These are phyloP conservation scores for Agrostemma githago DNA, from an alignment of 148 eudicot species.

Conservation along the genomic window DNA sequence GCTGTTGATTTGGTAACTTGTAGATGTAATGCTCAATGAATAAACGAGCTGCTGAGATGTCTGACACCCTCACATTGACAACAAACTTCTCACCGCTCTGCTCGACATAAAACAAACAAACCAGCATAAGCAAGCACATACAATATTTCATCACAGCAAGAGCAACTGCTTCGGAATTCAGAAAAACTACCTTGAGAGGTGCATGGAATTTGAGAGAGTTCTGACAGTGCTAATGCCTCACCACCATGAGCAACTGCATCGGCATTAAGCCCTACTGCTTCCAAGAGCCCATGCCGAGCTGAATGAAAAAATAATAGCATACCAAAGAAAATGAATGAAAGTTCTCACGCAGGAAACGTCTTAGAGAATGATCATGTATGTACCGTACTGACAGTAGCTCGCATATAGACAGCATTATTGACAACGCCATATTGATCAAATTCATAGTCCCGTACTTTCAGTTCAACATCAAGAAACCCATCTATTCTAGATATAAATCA, in stretches of 20 bases:
- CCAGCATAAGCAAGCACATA: slow-evolving; percentile 12
- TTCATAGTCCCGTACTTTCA: slow-evolving; percentile 81
- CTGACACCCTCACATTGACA: slow-evolving; percentile 64
- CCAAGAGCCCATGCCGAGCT: slow-evolving; percentile 78
- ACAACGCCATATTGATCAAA: slow-evolving; percentile 96
- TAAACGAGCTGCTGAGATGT: slow-evolving; percentile 68
- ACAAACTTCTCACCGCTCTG: slow-evolving; percentile 87
- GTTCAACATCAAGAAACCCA: slow-evolving; percentile 53
- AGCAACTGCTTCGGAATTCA: neutral
- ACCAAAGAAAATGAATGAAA: neutral
- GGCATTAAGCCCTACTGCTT: slow-evolving; percentile 62
- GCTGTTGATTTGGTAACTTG: slow-evolving; percentile 80
- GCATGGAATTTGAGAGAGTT: slow-evolving; percentile 69
- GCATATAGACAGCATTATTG: slow-evolving; percentile 85
- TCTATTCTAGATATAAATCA: slow-evolving; percentile 61
- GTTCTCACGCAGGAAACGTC: neutral
- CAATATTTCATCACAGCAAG: neutral
- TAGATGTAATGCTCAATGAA: slow-evolving; percentile 70
- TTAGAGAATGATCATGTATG: neutral
- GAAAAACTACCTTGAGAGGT: slow-evolving; percentile 64
- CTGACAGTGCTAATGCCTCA: slow-evolving; percentile 73
- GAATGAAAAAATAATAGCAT: slow-evolving; percentile 9
- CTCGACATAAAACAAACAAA: neutral
- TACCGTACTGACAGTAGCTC: slow-evolving; percentile 86
- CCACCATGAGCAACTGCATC: slow-evolving; percentile 78